Percentiles rank a stretch among this genome's conserved stretches.
These are phyloP conservation scores for Geotrichum aggregatum DNA, from an alignment of 1,139 yeast genomes.

Conservation along the genomic window DNA sequence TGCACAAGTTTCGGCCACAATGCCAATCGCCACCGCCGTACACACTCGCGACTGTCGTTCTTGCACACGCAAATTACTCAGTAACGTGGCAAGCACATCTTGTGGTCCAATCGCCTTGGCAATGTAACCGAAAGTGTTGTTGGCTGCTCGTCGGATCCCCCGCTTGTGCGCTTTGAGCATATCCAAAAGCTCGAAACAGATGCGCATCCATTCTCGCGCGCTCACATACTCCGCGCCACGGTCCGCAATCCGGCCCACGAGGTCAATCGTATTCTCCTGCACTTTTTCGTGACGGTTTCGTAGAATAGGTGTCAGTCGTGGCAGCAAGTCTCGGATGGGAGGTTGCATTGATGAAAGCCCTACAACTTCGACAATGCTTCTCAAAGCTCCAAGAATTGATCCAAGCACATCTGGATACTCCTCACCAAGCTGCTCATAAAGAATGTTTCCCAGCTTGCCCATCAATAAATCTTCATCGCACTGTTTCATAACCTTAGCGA, in stretches of 20 bases:
- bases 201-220: constrained; percentile 97
- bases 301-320: constrained; percentile 86
- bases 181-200: constrained; percentile 85
- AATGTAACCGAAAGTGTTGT: constrained; percentile 84
- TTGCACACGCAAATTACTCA: constrained; percentile 83
- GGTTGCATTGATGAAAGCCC: constrained; percentile 69
- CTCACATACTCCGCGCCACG: constrained; percentile 81
- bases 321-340: constrained; percentile 75
- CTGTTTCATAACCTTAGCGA: constrained; percentile 62
- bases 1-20: constrained; percentile 89
- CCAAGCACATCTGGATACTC: constrained; percentile 93
- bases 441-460: constrained; percentile 64
- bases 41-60: constrained; percentile 96
- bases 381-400: constrained; percentile 69
- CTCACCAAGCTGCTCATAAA: constrained; percentile 92
- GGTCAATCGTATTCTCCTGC: constrained; percentile 74
- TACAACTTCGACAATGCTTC: constrained; percentile 48
- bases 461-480: constrained; percentile 66
- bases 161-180: constrained; percentile 83
- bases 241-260: constrained; percentile 80
- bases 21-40: constrained; percentile 97
- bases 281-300: constrained; percentile 89
- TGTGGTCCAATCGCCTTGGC: constrained; percentile 95
- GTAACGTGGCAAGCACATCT: constrained; percentile 79
- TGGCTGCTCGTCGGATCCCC: constrained; percentile 78